Base-by-base conservation (phyloP, 768 basidiomycete species). In the Rickenella mellea region DNA sequence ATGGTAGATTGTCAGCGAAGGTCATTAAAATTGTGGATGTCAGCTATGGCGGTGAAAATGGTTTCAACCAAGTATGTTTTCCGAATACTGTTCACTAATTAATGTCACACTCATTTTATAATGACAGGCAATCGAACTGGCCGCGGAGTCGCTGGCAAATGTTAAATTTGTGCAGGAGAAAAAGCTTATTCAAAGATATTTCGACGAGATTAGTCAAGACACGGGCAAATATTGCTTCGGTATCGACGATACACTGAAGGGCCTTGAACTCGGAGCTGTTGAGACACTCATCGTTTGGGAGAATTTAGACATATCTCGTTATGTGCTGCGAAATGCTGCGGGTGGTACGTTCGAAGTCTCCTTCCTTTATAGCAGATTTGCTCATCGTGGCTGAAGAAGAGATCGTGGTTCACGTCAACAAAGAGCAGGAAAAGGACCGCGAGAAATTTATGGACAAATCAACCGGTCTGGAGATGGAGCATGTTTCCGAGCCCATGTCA, bases 121-220 rank as follows among this genome's bases (percentile, higher is more conserved):
- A 45, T 52, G n/a, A 8, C 51, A 91, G 89, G 94, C 96, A 14
- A 98, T 99, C 51, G 96, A 98, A 59, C 78, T 98, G 40, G 89
- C 96, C 0, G 85, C 90, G 1, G 96, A 99, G 62, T 86, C 90
- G 2, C 78, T 99, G 22, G 82, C 89, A 27, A 98, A 98, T 61
- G 96, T 99, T 70, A 99, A 99, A 61, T 98, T 99, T 54, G 94
- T 99, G 26, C 94, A 98, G 63, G 96, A 99, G 70, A 98, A 98
- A 73, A 83, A 72, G 61, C 78, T 99, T 38, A 98, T 99, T 53
- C 93, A 98, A 61, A 85, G 78, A 60, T 98, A 97, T 70, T 99
- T 99, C 59, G 94, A 98, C 56, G 96, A 99, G 66, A 99, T 99
- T 66, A 94, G 92, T 53, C 87, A 89, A 59, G 96, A 99, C 56